A percentile compares a stretch with the other conserved stretches of the same genome.
Conservation (phyloP, 805 yeast species). For the Saccharomyces jurei region DNA sequence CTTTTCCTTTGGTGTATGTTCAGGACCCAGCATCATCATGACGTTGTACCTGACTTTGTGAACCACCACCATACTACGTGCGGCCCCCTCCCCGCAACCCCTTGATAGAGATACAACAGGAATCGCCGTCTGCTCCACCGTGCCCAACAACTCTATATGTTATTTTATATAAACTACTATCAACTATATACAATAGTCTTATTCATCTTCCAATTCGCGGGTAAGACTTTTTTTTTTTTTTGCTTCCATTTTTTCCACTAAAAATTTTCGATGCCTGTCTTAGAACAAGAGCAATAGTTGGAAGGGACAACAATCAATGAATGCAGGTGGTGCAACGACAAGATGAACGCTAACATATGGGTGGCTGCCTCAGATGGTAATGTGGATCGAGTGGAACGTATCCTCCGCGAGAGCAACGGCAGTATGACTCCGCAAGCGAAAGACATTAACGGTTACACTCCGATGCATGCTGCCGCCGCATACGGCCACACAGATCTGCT, state of each 20-base stretch:
- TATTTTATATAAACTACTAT: background rate
- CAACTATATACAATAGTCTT: background rate
- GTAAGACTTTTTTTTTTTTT: background rate
- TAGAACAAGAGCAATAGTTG: background rate
- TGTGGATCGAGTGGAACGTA: conserved; percentile 45
- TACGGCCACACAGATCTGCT: conserved; percentile 75
- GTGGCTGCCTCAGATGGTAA: conserved; percentile 88
- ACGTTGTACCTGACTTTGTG: conserved; percentile 73
- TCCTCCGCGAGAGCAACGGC: conserved; percentile 39
- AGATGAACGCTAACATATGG: conserved; percentile 62
- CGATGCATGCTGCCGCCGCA: conserved; percentile 95
- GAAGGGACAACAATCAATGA: background rate
- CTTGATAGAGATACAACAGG: background rate
- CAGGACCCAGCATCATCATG: conserved; percentile 86
- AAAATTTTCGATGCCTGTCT: background rate
- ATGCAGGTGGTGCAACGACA: background rate
- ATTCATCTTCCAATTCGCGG: background rate
- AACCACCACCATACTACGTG: background rate
- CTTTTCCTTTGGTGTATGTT: conserved; percentile 86
- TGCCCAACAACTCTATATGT: background rate
- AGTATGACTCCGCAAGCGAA: conserved; percentile 56
- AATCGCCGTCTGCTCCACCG: background rate
- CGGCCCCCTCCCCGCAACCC: background rate
- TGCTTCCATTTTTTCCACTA: background rate
- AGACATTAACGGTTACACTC: conserved; percentile 93